Conservation (phyloP, 2,329 filamentous ascomycete genomes). For the Aspergillus latus region DNA sequence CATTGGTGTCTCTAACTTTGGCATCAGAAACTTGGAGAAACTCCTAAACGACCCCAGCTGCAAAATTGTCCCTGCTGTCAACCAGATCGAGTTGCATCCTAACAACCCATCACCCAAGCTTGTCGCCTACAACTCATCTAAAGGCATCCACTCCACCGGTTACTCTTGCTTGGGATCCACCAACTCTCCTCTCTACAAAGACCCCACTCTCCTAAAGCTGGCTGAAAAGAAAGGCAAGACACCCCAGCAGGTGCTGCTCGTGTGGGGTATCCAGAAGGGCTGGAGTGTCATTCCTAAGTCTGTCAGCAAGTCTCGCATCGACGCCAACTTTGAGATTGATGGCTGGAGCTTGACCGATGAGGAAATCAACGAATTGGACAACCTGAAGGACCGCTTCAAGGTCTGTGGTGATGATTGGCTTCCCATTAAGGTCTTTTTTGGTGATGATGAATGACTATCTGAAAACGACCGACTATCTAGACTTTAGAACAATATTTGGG, state of each 20-base stretch:
- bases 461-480: background rate
- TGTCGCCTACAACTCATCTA: constrained; percentile 51
- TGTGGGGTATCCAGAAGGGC: constrained; percentile 78
- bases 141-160: constrained; percentile 57
- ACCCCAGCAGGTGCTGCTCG: constrained; percentile 55
- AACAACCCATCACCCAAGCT: constrained; percentile 70
- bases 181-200: constrained; percentile 56
- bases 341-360: constrained; percentile 71
- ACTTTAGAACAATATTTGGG: background rate
- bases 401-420: constrained; percentile 71
- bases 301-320: constrained; percentile 70
- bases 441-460: constrained; percentile 68
- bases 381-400: constrained; percentile 75
- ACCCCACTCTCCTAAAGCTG: constrained; percentile 52
- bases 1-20: constrained; percentile 86
- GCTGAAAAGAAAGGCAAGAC: constrained; percentile 58
- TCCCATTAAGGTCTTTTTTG: constrained; percentile 77
- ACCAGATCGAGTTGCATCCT: constrained; percentile 56
- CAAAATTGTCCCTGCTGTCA: constrained; percentile 51
- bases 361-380: constrained; percentile 68
- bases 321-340: constrained; percentile 73
- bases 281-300: constrained; percentile 86
- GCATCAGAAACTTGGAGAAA: constrained; percentile 75
- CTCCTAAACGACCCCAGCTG: constrained; percentile 66
- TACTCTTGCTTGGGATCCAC: constrained; percentile 59